Conservation (phyloP, 1,284 basidiomycete genomes). For the Leccinum solheimii region DNA sequence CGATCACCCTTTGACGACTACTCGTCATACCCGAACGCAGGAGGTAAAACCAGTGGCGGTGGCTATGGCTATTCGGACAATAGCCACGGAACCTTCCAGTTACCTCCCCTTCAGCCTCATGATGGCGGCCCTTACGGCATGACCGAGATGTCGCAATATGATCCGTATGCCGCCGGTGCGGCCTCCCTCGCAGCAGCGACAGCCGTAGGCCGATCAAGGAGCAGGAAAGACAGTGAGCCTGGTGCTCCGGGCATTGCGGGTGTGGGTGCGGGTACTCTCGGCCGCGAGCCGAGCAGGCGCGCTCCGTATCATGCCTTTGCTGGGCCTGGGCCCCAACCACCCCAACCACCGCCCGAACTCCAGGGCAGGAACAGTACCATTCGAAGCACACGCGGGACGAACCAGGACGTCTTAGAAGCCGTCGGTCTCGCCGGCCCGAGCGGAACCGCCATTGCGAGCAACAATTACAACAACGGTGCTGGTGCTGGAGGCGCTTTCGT, state of each 20-base stretch:
- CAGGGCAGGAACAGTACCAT: constrained; percentile 10
- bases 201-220: constrained; percentile 26
- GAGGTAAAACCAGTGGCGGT: constrained; percentile 19
- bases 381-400: constrained; percentile 19
- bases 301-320: constrained; percentile 54
- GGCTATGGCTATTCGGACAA: constrained; percentile 54
- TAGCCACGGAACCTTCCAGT: constrained; percentile 60
- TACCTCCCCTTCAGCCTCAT: constrained; percentile 47
- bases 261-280: constrained; percentile 43
- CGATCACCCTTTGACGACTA: constrained; percentile 48
- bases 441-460: constrained; percentile 15
- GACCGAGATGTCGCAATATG: constrained; percentile 48
- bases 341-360: constrained; percentile 8
- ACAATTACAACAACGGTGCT: neutral
- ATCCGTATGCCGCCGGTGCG: constrained; percentile 42
- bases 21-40: constrained; percentile 32
- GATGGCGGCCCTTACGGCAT: constrained; percentile 48
- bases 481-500: constrained; percentile 9
- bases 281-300: constrained; percentile 34
- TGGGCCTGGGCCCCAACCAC: constrained; percentile 27
- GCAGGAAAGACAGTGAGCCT: constrained; percentile 34
- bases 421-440: constrained; percentile 25
- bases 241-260: constrained; percentile 41
- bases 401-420: constrained; percentile 34
- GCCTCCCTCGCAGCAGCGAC: constrained; percentile 42